A percentile compares a stretch with the other conserved stretches of the same genome.
Evolutionary conservation across 441 rosid genomes (phyloP).

Genomic region (Melastoma candidum): DNA sequence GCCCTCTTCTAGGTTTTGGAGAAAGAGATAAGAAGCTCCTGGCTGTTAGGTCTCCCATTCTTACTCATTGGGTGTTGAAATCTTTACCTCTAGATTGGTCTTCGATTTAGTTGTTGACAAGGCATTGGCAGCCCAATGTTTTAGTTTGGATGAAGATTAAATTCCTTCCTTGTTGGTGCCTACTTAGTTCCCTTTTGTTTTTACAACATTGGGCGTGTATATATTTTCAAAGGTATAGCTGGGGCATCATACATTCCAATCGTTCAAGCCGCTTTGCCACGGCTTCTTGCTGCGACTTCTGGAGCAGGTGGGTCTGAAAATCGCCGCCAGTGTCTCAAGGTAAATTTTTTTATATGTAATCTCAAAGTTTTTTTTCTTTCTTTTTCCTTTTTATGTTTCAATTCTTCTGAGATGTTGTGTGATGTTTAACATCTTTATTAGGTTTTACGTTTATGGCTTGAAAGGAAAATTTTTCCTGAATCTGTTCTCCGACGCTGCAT

Average conservation of each 20-base stretch:
- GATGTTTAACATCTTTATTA: constrained; percentile 17
- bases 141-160: too few species aligned
- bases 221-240: constrained; percentile 52
- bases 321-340: constrained; percentile 97
- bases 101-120: too few species aligned
- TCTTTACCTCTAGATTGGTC: too few species aligned
- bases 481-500: constrained; percentile 59
- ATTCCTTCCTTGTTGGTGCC: too few species aligned
- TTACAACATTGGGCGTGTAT: background rate
- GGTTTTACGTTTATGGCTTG: constrained; percentile 89
- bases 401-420: background rate
- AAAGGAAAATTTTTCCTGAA: constrained; percentile 85
- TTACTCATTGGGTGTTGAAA: too few species aligned
- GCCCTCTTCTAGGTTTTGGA: too few species aligned
- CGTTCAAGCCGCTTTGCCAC: constrained; percentile 90
- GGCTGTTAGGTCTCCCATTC: too few species aligned
- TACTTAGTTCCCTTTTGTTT: too few species aligned
- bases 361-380: constrained; percentile 11
- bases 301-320: constrained; percentile 85
- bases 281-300: constrained; percentile 83
- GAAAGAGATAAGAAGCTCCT: too few species aligned
- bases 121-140: too few species aligned
- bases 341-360: background rate
- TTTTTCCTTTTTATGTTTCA: constrained; percentile 5
- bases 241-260: constrained; percentile 86